Percentiles rank a stretch among this genome's conserved stretches.
Evolutionary conservation across 139 green algal genomes (phyloP).

Genomic region (Chlamydomonas sphaeroides): DNA sequence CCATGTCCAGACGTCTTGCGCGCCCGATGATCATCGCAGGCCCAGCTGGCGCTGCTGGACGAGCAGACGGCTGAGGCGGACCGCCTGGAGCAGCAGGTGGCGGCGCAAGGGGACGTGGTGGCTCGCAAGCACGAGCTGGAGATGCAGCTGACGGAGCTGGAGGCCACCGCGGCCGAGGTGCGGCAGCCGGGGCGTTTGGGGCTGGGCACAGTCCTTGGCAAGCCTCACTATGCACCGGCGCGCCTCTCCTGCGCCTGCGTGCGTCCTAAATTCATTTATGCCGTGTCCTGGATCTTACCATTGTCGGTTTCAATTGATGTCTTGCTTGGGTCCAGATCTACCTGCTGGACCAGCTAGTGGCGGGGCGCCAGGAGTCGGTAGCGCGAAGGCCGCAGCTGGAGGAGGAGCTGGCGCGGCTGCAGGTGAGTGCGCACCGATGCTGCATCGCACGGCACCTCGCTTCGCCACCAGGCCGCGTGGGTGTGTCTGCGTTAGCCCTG

Average conservation of each 20-base stretch:
- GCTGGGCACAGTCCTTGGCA: no score
- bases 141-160: slow-evolving; percentile 42
- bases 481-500: no score
- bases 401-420: slow-evolving; percentile 18
- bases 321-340: not conserved
- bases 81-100: slow-evolving; percentile 8
- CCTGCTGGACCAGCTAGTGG: slow-evolving; percentile 34
- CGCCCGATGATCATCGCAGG: no score
- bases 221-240: no score
- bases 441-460: no score
- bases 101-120: slow-evolving; percentile 3
- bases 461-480: no score
- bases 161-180: slow-evolving; percentile 33
- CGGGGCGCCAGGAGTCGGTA: not conserved
- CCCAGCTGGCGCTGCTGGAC: slow-evolving; percentile 22
- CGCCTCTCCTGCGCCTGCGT: no score
- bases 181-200: no score
- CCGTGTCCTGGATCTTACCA: no score
- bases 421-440: not conserved
- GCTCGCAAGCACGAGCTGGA: slow-evolving; percentile 36
- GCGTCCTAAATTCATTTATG: no score
- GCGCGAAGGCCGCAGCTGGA: slow-evolving; percentile 12
- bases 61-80: slow-evolving; percentile 16
- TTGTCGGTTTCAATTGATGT: no score
- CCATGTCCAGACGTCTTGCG: no score